Conservation (phyloP, 805 yeast species). For the Starmerella bombi region DNA sequence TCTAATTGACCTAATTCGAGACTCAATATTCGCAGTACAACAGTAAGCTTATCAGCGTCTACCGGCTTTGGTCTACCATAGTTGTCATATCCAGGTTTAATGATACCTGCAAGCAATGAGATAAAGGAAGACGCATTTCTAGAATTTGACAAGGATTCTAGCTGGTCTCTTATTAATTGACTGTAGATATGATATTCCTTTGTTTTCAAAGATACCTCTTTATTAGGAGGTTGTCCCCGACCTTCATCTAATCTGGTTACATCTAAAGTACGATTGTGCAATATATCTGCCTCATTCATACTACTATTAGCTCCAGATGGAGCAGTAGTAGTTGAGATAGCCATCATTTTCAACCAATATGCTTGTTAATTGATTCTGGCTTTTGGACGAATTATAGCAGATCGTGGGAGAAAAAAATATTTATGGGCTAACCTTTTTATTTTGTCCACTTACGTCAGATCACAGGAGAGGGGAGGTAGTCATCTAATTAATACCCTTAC, state of each 20-base stretch:
- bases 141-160: conserved; percentile 3
- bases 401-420: too few relatives aligned
- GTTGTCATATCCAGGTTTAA: conserved; percentile 2
- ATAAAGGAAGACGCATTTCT: conserved; percentile 1
- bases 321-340: conserved; percentile 5
- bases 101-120: neutral
- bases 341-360: conserved; percentile 14
- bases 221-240: too few relatives aligned
- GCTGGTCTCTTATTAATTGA: conserved; percentile 10
- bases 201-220: neutral
- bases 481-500: too few relatives aligned
- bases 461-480: too few relatives aligned
- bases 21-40: conserved; percentile 45
- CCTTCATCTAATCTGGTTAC: conserved; percentile 5
- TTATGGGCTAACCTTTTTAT: neutral
- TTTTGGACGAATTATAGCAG: too few relatives aligned
- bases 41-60: conserved; percentile 33
- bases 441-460: neutral
- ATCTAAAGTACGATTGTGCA: conserved; percentile 9
- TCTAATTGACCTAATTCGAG: conserved; percentile 59
- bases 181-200: conserved; percentile 2
- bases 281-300: conserved; percentile 1
- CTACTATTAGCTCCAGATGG: conserved; percentile 3
- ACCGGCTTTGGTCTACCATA: neutral
- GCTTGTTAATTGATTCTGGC: too few relatives aligned